Conservation (phyloP, 2,329 filamentous ascomycete species). For the Hymenotorrendiella dingleyae region DNA sequence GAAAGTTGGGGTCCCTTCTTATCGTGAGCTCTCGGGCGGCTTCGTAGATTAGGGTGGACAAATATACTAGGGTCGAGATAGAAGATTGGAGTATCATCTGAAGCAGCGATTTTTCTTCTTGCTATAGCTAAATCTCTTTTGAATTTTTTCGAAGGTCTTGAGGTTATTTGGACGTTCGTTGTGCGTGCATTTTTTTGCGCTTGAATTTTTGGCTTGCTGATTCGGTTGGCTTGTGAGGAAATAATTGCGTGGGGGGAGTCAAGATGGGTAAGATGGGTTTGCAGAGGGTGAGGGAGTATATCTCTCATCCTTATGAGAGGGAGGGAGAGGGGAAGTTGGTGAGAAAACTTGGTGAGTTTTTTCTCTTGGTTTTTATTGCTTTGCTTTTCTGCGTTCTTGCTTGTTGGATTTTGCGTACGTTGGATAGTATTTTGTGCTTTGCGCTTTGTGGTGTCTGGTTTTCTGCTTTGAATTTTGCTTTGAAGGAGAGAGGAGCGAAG, state of each 20-base stretch:
- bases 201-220: neutral
- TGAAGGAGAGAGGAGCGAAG: no score
- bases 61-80: no score
- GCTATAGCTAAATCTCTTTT: no score
- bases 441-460: neutral
- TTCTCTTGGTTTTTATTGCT: neutral
- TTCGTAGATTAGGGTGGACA: neutral
- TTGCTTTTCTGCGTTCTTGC: neutral
- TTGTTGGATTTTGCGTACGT: neutral
- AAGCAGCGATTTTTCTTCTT: no score
- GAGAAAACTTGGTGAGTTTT: conserved; percentile 20
- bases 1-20: neutral
- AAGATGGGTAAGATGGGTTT: conserved; percentile 6
- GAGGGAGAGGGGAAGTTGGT: conserved; percentile 24
- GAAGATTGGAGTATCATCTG: neutral
- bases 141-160: neutral
- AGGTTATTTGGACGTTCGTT: neutral
- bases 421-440: neutral
- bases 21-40: neutral
- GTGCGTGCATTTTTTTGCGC: neutral
- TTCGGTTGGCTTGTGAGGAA: neutral
- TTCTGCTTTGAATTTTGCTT: neutral
- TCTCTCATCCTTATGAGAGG: conserved; percentile 21
- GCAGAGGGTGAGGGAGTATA: conserved; percentile 15
- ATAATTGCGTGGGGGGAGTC: no score